phyloP scores from a whole-genome alignment of 192 early-diverging fungal genomes.

The Coemansia sp. region DNA sequence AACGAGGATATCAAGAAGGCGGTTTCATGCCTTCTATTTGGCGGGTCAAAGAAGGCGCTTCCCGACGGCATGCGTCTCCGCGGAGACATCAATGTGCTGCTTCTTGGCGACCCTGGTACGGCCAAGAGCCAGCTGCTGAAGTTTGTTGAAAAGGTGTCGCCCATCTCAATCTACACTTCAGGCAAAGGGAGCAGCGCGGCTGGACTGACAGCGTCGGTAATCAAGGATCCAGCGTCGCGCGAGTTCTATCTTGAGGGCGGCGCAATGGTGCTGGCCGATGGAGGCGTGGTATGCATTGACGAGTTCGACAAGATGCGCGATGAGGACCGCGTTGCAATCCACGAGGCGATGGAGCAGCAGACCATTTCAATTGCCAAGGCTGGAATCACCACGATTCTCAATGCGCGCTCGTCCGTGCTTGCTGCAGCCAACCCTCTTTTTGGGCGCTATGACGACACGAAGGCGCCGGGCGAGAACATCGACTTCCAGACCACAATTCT shows the following conservation, averaged over 20 bases:
- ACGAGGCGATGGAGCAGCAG: constrained; percentile 99
- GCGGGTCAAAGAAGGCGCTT: constrained; percentile 93
- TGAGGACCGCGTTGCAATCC: constrained; percentile 98
- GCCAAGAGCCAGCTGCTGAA: constrained; percentile 98
- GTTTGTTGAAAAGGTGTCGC: constrained; percentile 97
- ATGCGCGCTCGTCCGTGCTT: constrained; percentile 94
- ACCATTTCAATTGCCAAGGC: constrained; percentile 99
- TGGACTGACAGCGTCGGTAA: constrained; percentile 97
- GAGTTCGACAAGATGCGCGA: constrained; percentile 99
- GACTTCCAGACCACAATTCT: constrained; percentile 99
- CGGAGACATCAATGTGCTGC: constrained; percentile 96
- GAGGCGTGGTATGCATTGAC: constrained; percentile 99
- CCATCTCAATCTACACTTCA: constrained; percentile 98
- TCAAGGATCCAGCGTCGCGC: constrained; percentile 84
- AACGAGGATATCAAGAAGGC: constrained; percentile 97
- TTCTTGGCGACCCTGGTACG: constrained; percentile 98
- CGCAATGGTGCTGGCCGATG: constrained; percentile 98
- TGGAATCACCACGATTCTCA: constrained; percentile 98
- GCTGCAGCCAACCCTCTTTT: constrained; percentile 98
- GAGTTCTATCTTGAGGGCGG: constrained; percentile 99
- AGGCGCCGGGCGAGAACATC: constrained; percentile 98
- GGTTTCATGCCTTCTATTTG: constrained; percentile 91
- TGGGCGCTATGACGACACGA: constrained; percentile 98
- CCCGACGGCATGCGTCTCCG: constrained; percentile 96
- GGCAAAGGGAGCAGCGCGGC: constrained; percentile 99